phyloP scores from a whole-genome alignment of 768 basidiomycete species.

The Russula dissimulans region DNA sequence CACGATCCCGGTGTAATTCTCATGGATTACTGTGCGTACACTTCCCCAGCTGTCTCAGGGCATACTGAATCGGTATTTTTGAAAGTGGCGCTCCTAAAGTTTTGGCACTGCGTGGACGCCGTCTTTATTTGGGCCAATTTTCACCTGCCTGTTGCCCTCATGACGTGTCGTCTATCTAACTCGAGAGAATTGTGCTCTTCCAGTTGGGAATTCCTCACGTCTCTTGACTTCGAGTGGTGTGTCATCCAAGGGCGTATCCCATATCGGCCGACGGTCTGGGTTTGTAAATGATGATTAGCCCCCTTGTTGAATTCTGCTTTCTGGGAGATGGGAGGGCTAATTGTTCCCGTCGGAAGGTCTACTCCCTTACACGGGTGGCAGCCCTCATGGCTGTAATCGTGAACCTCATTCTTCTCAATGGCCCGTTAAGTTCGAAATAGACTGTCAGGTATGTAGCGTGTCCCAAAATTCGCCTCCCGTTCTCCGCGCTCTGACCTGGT shows the following conservation, averaged over 20 bases:
- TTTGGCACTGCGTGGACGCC: neutral
- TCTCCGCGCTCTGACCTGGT: neutral
- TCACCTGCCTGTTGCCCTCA: neutral
- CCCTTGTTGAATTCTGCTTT: neutral
- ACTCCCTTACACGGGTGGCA: neutral
- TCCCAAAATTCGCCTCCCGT: neutral
- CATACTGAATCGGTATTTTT: neutral
- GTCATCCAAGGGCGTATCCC: too few species aligned
- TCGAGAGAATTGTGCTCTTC: neutral
- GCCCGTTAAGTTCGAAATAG: too few species aligned
- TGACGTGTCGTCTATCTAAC: neutral
- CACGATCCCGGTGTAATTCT: too few species aligned
- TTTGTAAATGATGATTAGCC: too few species aligned
- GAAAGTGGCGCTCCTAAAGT: neutral
- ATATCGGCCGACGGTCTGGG: too few species aligned
- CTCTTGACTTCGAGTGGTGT: too few species aligned
- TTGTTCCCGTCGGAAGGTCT: neutral
- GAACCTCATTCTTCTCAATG: neutral
- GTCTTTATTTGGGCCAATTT: neutral
- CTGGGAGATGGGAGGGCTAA: neutral
- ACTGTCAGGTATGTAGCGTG: neutral
- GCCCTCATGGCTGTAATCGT: neutral
- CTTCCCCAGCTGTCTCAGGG: neutral
- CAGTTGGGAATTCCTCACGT: too few species aligned
- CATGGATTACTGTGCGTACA: neutral